phyloP scores from a whole-genome alignment of 2,329 filamentous ascomycete species.

The Trichophyton mentagrophytes region DNA sequence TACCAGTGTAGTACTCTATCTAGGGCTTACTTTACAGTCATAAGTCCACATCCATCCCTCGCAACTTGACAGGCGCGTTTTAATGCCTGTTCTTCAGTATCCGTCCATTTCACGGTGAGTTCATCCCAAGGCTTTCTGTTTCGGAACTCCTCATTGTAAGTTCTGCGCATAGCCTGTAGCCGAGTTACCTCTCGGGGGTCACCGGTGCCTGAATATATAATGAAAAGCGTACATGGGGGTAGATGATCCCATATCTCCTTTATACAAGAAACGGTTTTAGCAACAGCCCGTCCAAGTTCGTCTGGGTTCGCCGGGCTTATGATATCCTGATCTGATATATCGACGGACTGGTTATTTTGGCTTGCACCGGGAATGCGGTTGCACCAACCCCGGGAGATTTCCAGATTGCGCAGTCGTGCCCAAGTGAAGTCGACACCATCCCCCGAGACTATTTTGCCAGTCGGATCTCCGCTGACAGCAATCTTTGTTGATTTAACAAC shows the following conservation, averaged over 20 bases:
- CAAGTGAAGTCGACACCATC: constrained; percentile 50
- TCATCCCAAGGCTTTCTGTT: constrained; percentile 50
- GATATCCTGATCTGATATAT: constrained; percentile 19
- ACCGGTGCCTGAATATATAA: constrained; percentile 53
- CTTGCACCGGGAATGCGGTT: constrained; percentile 37
- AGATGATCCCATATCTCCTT: constrained; percentile 42
- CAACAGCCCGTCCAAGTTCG: constrained; percentile 35
- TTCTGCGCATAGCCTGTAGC: constrained; percentile 44
- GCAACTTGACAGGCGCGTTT: constrained; percentile 44
- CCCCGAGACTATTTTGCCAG: constrained; percentile 32
- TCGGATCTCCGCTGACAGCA: constrained; percentile 38
- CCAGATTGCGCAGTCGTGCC: constrained; percentile 50
- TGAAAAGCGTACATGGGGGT: constrained; percentile 47
- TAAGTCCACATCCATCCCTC: constrained; percentile 46
- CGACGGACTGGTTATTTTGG: constrained; percentile 28
- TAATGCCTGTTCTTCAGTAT: constrained; percentile 48
- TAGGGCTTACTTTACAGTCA: constrained; percentile 41
- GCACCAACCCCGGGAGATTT: constrained; percentile 49
- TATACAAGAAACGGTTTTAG: constrained; percentile 41
- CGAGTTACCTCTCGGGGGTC: constrained; percentile 46
- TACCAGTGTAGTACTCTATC: not conserved
- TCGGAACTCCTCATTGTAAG: constrained; percentile 45
- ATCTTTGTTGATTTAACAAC: constrained; percentile 45
- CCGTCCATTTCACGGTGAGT: constrained; percentile 51
- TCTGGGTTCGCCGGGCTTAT: constrained; percentile 14